Percentiles rank a stretch among this genome's conserved stretches.
These are phyloP conservation scores for Russula sp. DNA, from an alignment of 768 basidiomycete species.

Conservation along the genomic window DNA sequence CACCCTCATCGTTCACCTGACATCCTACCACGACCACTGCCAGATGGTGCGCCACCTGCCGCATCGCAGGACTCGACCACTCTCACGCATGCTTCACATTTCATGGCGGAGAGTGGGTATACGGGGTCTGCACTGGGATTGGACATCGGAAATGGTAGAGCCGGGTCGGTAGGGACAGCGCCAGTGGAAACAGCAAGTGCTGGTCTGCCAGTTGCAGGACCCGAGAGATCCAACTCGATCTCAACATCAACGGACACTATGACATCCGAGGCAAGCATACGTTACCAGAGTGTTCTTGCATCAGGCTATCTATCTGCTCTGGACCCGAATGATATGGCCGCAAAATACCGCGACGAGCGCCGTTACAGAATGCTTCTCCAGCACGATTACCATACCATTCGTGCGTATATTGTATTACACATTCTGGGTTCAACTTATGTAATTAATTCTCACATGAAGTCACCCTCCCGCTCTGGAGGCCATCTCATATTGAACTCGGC, in stretches of 20 bases:
- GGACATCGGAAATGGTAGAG: neutral
- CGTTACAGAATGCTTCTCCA: conserved; percentile 60
- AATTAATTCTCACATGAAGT: conserved; percentile 23
- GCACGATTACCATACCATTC: conserved; percentile 63
- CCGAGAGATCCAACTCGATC: neutral
- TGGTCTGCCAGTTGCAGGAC: neutral
- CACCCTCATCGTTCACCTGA: conserved; percentile 27
- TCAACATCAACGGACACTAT: conserved; percentile 7
- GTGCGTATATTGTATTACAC: conserved; percentile 36
- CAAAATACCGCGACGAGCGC: conserved; percentile 51
- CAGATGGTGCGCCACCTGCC: neutral
- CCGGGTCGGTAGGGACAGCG: neutral
- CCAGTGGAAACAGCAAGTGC: neutral
- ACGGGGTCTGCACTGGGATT: neutral
- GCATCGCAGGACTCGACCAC: neutral
- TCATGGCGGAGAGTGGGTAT: neutral
- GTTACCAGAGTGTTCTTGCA: conserved; percentile 3
- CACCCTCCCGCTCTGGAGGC: conserved; percentile 60
- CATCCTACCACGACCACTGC: conserved; percentile 26
- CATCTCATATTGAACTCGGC: conserved; percentile 55
- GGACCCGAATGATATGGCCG: conserved; percentile 34
- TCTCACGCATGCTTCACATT: neutral
- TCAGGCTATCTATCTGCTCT: conserved; percentile 37
- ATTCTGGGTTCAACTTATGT: neutral
- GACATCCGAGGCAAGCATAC: conserved; percentile 2